Evolutionary conservation across 2,329 filamentous ascomycete species (phyloP).

Genomic region (Mycosphaerella sp.): DNA sequence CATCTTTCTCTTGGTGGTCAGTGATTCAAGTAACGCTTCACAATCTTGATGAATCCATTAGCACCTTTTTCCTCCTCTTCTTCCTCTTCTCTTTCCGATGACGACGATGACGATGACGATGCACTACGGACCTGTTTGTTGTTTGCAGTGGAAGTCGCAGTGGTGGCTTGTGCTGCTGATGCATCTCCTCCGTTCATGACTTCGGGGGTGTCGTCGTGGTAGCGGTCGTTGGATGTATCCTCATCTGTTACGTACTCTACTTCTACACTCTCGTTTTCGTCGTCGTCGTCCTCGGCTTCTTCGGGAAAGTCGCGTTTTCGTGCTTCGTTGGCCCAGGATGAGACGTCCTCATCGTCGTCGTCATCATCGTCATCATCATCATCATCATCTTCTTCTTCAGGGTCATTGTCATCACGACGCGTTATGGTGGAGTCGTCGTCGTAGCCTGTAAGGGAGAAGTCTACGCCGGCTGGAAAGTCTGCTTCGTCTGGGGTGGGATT

Average conservation of each 20-base stretch:
- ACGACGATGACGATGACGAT: background rate
- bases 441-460: background rate
- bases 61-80: background rate
- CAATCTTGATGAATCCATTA: background rate
- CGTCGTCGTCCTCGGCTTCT: constrained; percentile 3
- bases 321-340: background rate
- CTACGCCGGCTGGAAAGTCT: background rate
- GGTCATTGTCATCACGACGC: background rate
- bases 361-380: background rate
- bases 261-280: background rate
- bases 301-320: constrained; percentile 2
- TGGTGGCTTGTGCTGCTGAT: background rate
- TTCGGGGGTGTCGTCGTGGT: background rate
- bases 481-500: background rate
- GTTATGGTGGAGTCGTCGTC: background rate
- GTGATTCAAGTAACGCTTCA: constrained; percentile 4
- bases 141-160: background rate
- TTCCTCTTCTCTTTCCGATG: background rate
- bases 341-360: background rate
- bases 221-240: constrained; percentile 1
- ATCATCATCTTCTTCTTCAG: background rate
- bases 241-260: too few relatives aligned
- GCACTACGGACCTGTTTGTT: background rate
- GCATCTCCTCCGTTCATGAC: background rate
- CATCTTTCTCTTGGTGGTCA: too few relatives aligned